Evolutionary conservation across 352 stramenopile genomes (phyloP).

Genomic region (Phytophthora macrochlamydospora): DNA sequence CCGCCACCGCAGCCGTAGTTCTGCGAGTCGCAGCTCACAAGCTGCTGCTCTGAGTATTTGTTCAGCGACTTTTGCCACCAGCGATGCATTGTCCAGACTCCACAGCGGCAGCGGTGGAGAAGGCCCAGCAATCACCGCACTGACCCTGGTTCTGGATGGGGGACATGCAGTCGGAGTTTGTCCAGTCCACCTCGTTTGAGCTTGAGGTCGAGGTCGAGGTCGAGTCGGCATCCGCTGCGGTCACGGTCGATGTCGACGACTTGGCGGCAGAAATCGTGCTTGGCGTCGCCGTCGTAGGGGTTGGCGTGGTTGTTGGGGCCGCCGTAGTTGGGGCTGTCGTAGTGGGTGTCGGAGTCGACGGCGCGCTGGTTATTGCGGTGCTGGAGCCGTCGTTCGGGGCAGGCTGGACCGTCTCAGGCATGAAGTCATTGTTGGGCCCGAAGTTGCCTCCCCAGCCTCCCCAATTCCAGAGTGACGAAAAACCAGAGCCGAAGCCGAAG

Average conservation of each 20-base stretch:
- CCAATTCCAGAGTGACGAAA: conserved; percentile 31
- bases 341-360: conserved; percentile 15
- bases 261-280: conserved; percentile 15
- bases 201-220: conserved; percentile 13
- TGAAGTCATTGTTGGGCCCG: conserved; percentile 21
- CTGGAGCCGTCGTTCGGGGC: conserved; percentile 18
- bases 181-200: conserved; percentile 61
- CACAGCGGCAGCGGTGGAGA: conserved; percentile 92
- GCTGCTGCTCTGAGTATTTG: conserved; percentile 92
- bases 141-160: conserved; percentile 95
- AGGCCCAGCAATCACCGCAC: conserved; percentile 98
- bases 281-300: conserved; percentile 9
- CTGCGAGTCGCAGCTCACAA: conserved; percentile 89
- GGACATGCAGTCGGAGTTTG: conserved; percentile 45
- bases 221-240: conserved; percentile 12
- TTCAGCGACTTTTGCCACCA: conserved; percentile 64
- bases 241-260: conserved; percentile 23
- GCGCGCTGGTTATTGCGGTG: conserved; percentile 5
- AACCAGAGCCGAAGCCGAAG: conserved; percentile 15
- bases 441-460: conserved; percentile 26
- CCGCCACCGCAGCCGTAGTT: conserved; percentile 93
- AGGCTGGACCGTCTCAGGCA: conserved; percentile 26
- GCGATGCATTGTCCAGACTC: conserved; percentile 91
- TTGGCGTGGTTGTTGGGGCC: conserved; percentile 11
- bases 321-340: not conserved